Evolutionary conservation across 768 basidiomycete species (phyloP), one percentile per base, ranked within the genome.

Genomic region (Boletus subcaerulescens): DNA sequence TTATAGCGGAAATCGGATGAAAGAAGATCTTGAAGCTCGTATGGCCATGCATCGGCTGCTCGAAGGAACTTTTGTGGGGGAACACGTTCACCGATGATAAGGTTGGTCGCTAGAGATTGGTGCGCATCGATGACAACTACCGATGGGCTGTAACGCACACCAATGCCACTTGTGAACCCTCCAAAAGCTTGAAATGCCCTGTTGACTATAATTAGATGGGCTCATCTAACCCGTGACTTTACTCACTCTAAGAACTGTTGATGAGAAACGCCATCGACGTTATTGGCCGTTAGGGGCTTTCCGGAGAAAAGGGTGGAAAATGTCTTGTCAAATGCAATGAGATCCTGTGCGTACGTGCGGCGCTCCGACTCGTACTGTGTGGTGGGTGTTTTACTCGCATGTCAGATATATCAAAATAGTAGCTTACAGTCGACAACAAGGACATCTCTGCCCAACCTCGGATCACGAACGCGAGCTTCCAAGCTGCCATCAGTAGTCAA

Each of bases 381-480:
- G 40, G n/a, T 13, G 15, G 14, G 9, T 17, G 31, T 22, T 53
- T 56, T 50, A 43, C 3, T 18, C 41, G 13, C 20, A 3, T n/a
- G n/a, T 18, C 18, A 29, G n/a, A 38, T 9, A 31, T 35, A 9
- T 14, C 5, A 17, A 3, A 24, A 14, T n/a, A 14, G 7, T 8
- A 17, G 62, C 76, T 55, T 47, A 81, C 77, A 13, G 77, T 80
- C 49, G 77, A 73, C 26, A 83, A 66, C 15, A 83, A 56, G 0
- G 75, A 74, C 44, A 73, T 68, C 13, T 74, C 64, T 11, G 80
- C 77, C 73, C 75, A 77, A 12, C 79, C 80, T 0, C 73, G 73
- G 9, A 82, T 53, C n/a, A 81, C 79, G 36, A 74, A 70, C 1
- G 71, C 71, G n/a, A 83, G 60, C 64, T 84, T 83, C 82, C 82